Base-by-base conservation (phyloP, 2,329 filamentous ascomycete genomes). In the Sphaerulina populicola region DNA sequence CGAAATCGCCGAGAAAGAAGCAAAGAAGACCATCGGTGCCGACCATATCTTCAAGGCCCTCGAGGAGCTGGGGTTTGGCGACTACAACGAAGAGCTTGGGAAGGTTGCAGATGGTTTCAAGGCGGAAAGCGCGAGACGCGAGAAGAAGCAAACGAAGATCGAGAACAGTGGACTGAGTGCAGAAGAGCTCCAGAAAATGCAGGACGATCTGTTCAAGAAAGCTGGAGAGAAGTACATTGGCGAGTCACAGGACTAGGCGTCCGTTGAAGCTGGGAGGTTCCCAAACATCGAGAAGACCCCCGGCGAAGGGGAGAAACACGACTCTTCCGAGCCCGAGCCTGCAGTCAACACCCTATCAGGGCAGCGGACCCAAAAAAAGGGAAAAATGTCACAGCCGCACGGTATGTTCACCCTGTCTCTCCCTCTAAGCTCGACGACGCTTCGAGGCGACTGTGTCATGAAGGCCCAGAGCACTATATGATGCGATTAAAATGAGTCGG, bases 1-100 rank as follows among this genome's bases (percentile, higher is more conserved):
- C 71, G 93, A 98, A 64, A 98, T 98, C 58, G 94, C 90, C 10
- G 93, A 98, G 69, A 95, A 95, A 71, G 93, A 98, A 66, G 88
- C 90, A 44, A 98, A 98, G 76, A 98, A 98, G 78, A 98, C 93
- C 3, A 98, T 98, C 62, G 91, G 91, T 10, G 94, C 88, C 69
- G 93, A 98, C 64, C 93, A 98, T 73, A 94, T 98, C 63, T 94
- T 91, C 65, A 91, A 91, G 66, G 93, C 93, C 0, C 78, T 98
- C 38, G 86, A 91, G 62, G 87, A 94, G 63, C 80, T 98, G 15
- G 93, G 91, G 1, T 98, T 97, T 68, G 79, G 83, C 8, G 89
- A 95, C 62, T 98, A 97, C 66, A 86, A 98, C 6, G 81, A 85
- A 12, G 86, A 90, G 53, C 88, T 98, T 10, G 72, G 89, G 50